Base-by-base conservation (phyloP, 768 basidiomycete species). In the Nidularia sp. region DNA sequence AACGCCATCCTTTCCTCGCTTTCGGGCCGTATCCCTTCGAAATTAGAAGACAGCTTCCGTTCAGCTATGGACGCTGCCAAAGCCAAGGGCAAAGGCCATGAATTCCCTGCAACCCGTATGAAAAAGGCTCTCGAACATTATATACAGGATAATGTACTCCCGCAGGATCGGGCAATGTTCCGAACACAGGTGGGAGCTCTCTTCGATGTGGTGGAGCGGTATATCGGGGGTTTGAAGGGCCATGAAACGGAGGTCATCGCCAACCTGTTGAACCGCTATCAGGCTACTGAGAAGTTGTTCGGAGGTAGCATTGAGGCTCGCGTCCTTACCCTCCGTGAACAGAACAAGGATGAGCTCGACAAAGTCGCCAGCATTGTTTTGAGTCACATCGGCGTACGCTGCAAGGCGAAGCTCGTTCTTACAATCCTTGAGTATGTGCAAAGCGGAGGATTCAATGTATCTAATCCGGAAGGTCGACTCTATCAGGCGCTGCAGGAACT, bases 301-400 rank as follows among this genome's bases (percentile, higher is more conserved):
- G 90, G 91, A 42, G 94, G 93, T 41, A 90, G 90, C 63, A 94
- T 97, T 56, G 95, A 98, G 70, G 88, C 92, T 47, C 85, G 94
- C 39, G 87, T 98, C 47, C 77, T 98, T 53, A 80, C 85, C 48
- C 81, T 99, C 39, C 83, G 97, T 50, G 97, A 98, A 48, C 86
- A 93, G 60, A 70, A 95, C 77, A 96, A 95, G 73, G 92, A 94
- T 55, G 79, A 93, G 58, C 83, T 97, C 35, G 94, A 98, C 68
- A 84, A 86, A 53, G 97, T 91, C 34, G 86, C 88, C 45, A 78
- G 78, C 45, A 74, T 95, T 32, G 93, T 98, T 13, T 79, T 98
- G 48, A 96, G 95, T 53, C 97, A 99, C 69, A 92, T 93, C 75
- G 96, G 94, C 71, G 93, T 92, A 6, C 88, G 90, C 57, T 85